Base-by-base conservation (phyloP, 1,284 basidiomycete genomes). In the Apiotrichum veenhuisii region DNA sequence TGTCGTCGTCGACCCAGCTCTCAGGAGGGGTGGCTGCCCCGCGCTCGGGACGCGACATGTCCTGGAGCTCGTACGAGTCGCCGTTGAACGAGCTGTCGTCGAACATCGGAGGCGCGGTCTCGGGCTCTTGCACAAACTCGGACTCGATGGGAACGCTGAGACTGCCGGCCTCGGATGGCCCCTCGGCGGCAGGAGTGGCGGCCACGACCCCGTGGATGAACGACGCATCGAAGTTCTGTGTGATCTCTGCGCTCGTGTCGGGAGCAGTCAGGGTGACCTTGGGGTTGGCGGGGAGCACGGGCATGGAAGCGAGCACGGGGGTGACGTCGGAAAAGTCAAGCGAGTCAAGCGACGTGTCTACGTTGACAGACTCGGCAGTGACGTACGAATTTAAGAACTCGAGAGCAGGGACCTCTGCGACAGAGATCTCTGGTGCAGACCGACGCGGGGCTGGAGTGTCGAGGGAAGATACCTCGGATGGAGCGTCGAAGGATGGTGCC, bases 1-100 rank as follows among this genome's bases (percentile, higher is more conserved):
- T 30, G 27, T 54, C 52, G 37, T 54, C 52, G 27, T 40, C 37
- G 37, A 41, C 37, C 52, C 26, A 46, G 52, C 46, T 42, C 45
- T 54, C 52, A 17, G 45, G 38, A 9, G 26, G 27, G n/a, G 40
- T 46, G 26, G 37, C 3, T 20, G 46, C 44, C 20, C n/a, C 17
- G 25, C 5, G 25, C 23, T 14, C 27, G 27, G 9, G 8, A 23
- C 15, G 17, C 38, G 11, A 26, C 11, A 37, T 33, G 33, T 27
- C 36, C 41, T 34, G 22, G 15, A 50, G 15, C 36, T 55, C 50
- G n/a, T 30, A 44, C 4, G 25, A n/a, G 25, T 50, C 45, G 30
- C 44, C 44, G 12, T 46, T 27, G n/a, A 33, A 33, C 11, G 20
- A 36, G 33, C 17, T 30, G 33, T 33, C n/a, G n/a, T n/a, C 44